Base-by-base conservation (phyloP, 805 yeast species). In the Saccharomycopsis babjevae region DNA sequence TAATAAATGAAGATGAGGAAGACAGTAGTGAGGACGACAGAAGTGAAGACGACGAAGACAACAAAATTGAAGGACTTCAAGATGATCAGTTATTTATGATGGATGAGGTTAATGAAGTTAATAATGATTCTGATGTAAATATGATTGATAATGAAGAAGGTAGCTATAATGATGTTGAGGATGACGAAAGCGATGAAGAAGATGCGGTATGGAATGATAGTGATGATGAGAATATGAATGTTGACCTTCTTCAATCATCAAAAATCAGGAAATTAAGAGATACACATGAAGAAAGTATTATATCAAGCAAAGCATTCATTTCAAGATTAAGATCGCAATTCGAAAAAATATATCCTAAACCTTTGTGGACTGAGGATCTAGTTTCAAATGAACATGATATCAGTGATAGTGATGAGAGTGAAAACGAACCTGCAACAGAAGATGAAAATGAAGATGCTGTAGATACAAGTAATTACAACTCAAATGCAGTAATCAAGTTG, bases 141-240 rank as follows among this genome's bases (percentile, higher is more conserved):
- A 71, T 66, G n/a, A 46, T 5, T 25, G 13, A 13, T 46, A 67
- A 68, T 13, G 72, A 67, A 7, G 71, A 64, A 7, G 68, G 67
- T 25, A 75, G 72, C 13, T 71, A 68, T 6, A 74, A 68, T 22
- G 72, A 67, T 8, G 74, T 71, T 4, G 70, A 62, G 16, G 75
- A 69, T 32, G 73, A 68, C 25, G 77, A 73, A 62, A 70, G 68
- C 1, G 73, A 65, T 7, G 73, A 67, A 15, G 68, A 68, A 8
- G 73, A 69, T 3, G 77, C 77, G 59, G 90, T 85, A 1, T 94
- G 99, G 99, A 72, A 72, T 16, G 99, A 94, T 73, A 86, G 96
- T 61, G 98, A 92, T 68, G 99, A 94, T 71, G 98, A 92, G 64
- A 77, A 77, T 54, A 66, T 88, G 30, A 74, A 75, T 22, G 78